A percentile compares a stretch with the other conserved stretches of the same genome.
phyloP scores from a whole-genome alignment of 2,329 filamentous ascomycete species.

The Cladosporium sphaerospermum region DNA sequence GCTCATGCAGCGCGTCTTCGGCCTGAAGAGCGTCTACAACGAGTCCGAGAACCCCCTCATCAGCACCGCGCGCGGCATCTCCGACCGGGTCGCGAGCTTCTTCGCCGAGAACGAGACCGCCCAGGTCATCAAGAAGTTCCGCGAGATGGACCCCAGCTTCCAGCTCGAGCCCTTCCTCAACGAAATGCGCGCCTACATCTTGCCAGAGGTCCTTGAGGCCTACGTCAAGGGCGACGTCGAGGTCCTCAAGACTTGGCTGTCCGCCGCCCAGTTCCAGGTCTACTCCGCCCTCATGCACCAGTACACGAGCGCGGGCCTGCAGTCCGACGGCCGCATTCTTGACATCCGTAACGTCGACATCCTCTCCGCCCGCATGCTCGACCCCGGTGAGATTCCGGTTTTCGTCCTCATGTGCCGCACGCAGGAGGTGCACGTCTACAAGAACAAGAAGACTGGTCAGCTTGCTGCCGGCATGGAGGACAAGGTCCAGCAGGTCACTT shows the following conservation, averaged over 20 bases:
- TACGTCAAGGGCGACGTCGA: constrained; percentile 95
- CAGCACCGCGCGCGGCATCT: constrained; percentile 86
- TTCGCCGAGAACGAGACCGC: constrained; percentile 98
- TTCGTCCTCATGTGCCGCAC: constrained; percentile 96
- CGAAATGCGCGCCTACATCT: constrained; percentile 94
- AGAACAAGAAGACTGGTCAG: constrained; percentile 81
- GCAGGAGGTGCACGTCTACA: constrained; percentile 96
- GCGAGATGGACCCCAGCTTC: constrained; percentile 90
- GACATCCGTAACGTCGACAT: constrained; percentile 95
- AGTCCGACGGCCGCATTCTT: constrained; percentile 89
- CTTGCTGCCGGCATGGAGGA: constrained; percentile 97
- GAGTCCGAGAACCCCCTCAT: constrained; percentile 97
- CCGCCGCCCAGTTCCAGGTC: constrained; percentile 90
- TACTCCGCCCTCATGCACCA: constrained; percentile 96
- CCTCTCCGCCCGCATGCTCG: constrained; percentile 69
- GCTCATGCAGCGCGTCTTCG: constrained; percentile 81
- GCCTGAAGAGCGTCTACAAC: constrained; percentile 78
- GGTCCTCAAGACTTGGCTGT: constrained; percentile 90
- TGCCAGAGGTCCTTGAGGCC: constrained; percentile 93
- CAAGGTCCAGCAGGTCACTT: constrained; percentile 95
- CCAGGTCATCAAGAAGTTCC: constrained; percentile 95
- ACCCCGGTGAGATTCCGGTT: constrained; percentile 82
- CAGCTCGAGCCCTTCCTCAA: constrained; percentile 91
- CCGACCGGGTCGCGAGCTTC: constrained; percentile 86
- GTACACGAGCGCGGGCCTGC: constrained; percentile 86